Evolutionary conservation across 139 green algal species (phyloP).

Genomic region (Gonium pectorale): DNA sequence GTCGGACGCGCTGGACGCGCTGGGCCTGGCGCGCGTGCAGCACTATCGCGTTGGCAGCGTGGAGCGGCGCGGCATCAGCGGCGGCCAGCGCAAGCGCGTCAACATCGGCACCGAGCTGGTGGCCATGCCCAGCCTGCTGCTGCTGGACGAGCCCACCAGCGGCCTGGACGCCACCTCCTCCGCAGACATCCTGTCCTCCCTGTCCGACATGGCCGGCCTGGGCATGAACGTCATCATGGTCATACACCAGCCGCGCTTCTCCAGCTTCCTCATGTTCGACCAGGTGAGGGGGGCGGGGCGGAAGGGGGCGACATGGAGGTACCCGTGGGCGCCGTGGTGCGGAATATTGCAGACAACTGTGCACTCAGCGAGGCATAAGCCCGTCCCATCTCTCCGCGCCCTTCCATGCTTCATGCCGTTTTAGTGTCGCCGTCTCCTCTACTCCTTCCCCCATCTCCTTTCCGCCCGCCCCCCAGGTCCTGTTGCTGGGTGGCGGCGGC

Average conservation of each 20-base stretch:
- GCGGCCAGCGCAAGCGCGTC: conserved; percentile 87
- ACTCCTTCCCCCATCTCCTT: background rate
- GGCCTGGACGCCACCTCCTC: conserved; percentile 78
- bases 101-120: conserved; percentile 86
- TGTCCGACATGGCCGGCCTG: conserved; percentile 67
- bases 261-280: conserved; percentile 78
- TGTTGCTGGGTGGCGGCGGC: conserved; percentile 80
- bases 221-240: conserved; percentile 82
- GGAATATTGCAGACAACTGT: no score
- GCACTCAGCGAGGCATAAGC: background rate
- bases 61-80: conserved; percentile 64
- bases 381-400: background rate
- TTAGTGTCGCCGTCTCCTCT: no score
- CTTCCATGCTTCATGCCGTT: no score
- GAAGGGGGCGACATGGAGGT: background rate
- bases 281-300: conserved; percentile 63
- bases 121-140: conserved; percentile 74
- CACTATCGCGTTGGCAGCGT: conserved; percentile 55
- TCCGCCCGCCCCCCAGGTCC: conserved; percentile 36
- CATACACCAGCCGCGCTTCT: conserved; percentile 64
- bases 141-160: conserved; percentile 86
- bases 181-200: conserved; percentile 73
- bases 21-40: conserved; percentile 27
- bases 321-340: no score
- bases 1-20: conserved; percentile 46